Percentiles rank a stretch among this genome's conserved stretches.
Evolutionary conservation across 2,329 filamentous ascomycete genomes (phyloP).

Genomic region (Aspergillus ochraceoroseus): DNA sequence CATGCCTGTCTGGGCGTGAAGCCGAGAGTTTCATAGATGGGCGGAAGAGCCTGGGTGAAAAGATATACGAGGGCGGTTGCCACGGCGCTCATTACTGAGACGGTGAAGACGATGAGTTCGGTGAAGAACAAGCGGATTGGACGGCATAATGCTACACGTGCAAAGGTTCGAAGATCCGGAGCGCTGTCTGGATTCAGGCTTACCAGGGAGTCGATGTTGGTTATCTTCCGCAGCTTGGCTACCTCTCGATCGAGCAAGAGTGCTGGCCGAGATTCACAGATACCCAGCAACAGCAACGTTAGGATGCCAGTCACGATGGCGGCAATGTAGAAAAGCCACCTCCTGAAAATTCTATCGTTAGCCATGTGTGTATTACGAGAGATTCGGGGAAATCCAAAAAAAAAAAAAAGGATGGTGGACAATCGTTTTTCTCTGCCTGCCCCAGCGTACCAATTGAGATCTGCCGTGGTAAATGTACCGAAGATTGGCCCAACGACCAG

Average conservation of each 20-base stretch:
- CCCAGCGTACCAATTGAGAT: conserved; percentile 35
- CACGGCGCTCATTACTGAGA: conserved; percentile 43
- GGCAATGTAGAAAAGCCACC: conserved; percentile 46
- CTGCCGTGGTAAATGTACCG: conserved; percentile 40
- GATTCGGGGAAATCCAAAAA: background rate
- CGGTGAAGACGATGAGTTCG: conserved; percentile 46
- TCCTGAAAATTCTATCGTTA: conserved; percentile 26
- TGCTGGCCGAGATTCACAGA: conserved; percentile 46
- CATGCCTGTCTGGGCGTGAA: conserved; percentile 34
- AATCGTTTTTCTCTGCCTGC: background rate
- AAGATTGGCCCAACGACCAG: conserved; percentile 45
- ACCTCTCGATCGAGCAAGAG: conserved; percentile 40
- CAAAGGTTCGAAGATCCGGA: conserved; percentile 37
- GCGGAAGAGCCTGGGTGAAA: conserved; percentile 44
- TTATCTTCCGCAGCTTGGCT: conserved; percentile 25
- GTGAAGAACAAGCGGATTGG: conserved; percentile 44
- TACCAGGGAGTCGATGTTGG: conserved; percentile 25
- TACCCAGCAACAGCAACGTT: conserved; percentile 34
- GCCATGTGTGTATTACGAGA: conserved; percentile 2
- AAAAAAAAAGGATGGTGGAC: background rate
- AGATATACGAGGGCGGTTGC: conserved; percentile 49
- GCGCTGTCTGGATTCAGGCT: conserved; percentile 40
- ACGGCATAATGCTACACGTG: conserved; percentile 39
- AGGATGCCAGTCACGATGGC: conserved; percentile 38
- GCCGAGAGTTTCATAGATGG: conserved; percentile 37